These are phyloP conservation scores for Trifolium dubium DNA, from an alignment of 306 rosid species.

Conservation along the genomic window DNA sequence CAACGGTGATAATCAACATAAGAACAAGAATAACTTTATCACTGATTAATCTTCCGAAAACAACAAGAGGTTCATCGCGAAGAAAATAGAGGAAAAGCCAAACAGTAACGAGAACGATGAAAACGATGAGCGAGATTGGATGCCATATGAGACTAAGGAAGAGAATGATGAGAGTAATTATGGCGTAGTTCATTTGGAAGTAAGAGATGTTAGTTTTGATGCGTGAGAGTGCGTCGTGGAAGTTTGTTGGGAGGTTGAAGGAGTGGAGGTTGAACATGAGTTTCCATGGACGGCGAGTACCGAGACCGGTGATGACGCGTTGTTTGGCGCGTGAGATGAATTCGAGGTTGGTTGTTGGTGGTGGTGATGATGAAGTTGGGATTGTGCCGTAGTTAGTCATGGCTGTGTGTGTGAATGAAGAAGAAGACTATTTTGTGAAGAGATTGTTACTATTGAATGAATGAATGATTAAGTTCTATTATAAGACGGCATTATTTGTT, in stretches of 20 bases:
- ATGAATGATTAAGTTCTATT: constrained; percentile 6
- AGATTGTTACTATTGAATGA: background rate
- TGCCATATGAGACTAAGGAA: constrained; percentile 68
- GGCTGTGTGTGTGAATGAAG: background rate
- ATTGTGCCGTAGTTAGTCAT: constrained; percentile 85
- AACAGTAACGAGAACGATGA: constrained; percentile 48
- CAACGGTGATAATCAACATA: constrained; percentile 57
- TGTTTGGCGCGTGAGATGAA: constrained; percentile 50
- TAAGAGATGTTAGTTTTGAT: constrained; percentile 51
- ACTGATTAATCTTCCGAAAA: constrained; percentile 55
- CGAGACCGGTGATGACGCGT: constrained; percentile 57
- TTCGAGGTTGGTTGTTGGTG: constrained; percentile 34
- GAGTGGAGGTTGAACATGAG: constrained; percentile 56
- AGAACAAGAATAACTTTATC: constrained; percentile 59
- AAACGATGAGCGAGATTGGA: constrained; percentile 82
- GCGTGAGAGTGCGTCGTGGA: constrained; percentile 52
- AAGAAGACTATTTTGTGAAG: constrained; percentile 15
- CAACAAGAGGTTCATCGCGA: constrained; percentile 66
- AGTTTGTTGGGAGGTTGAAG: constrained; percentile 46
- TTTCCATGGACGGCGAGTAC: constrained; percentile 78
- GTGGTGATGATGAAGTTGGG: constrained; percentile 60
- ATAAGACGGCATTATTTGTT: background rate
- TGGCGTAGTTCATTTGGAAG: constrained; percentile 83
- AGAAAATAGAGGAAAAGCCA: constrained; percentile 83
- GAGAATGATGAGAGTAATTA: constrained; percentile 48